Conservation (phyloP, 2,329 filamentous ascomycete species). For the Fonsecaea multimorphosa region DNA sequence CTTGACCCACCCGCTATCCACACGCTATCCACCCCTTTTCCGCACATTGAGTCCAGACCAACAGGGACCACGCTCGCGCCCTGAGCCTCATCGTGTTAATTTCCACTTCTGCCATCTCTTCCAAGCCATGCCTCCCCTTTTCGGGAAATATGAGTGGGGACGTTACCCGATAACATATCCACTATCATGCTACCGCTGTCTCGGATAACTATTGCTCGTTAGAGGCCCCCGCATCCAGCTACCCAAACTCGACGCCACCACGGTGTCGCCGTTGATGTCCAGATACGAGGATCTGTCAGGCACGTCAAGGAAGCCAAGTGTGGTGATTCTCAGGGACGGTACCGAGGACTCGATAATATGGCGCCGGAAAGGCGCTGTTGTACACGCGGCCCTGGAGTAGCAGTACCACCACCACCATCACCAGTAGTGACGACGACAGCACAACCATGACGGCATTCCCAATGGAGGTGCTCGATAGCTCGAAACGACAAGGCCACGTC, state of each 20-base stretch:
- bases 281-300: background rate
- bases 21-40: background rate
- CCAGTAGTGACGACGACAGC: background rate
- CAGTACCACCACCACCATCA: background rate
- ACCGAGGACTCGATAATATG: background rate
- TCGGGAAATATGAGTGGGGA: background rate
- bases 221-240: conserved; percentile 15
- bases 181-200: background rate
- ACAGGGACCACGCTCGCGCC: background rate
- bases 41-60: background rate
- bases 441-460: background rate
- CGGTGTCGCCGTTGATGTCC: conserved; percentile 8
- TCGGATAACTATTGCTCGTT: background rate
- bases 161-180: background rate
- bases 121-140: conserved; percentile 3
- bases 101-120: conserved; percentile 9
- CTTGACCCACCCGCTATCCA: background rate
- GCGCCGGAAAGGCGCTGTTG: background rate
- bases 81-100: background rate
- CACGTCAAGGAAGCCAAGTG: background rate
- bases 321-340: background rate
- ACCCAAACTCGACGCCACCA: conserved; percentile 9
- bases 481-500: background rate
- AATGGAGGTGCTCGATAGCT: background rate
- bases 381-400: background rate